Conservation (phyloP, 1,284 basidiomycete species). For the Trichosporon coremiiforme region DNA sequence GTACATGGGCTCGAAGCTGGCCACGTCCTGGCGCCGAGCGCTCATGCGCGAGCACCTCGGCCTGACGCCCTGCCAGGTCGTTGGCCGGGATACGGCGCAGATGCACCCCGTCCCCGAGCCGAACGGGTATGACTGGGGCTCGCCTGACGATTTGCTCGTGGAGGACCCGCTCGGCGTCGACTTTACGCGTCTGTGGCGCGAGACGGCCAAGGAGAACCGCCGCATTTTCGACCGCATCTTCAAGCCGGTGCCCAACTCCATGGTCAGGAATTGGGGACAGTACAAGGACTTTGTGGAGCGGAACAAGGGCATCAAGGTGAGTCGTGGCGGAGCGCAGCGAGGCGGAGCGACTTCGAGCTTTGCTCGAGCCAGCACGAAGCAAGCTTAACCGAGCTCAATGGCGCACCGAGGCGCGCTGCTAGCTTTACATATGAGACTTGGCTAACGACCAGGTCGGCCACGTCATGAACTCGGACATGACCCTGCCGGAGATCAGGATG, state of each 20-base stretch:
- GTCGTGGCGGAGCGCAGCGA: conserved; percentile 54
- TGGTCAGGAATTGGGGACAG: conserved; percentile 72
- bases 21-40: conserved; percentile 48
- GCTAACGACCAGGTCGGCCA: conserved; percentile 66
- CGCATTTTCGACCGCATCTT: conserved; percentile 64
- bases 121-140: conserved; percentile 67
- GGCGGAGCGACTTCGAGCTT: too few relatives aligned
- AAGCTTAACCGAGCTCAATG: background rate
- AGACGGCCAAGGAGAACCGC: conserved; percentile 75
- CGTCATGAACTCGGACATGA: conserved; percentile 66
- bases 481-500: conserved; percentile 70
- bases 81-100: background rate
- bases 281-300: conserved; percentile 66
- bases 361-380: background rate
- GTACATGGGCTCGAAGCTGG: conserved; percentile 53
- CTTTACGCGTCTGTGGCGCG: conserved; percentile 67
- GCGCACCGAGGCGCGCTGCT: too few relatives aligned
- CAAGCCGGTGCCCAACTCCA: conserved; percentile 68
- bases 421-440: too few relatives aligned
- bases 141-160: conserved; percentile 67
- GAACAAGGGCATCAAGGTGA: conserved; percentile 35
- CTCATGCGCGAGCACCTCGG: conserved; percentile 73
- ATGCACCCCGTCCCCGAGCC: conserved; percentile 73
- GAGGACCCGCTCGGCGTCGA: conserved; percentile 74
- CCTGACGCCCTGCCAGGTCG: conserved; percentile 60